Percentiles rank a stretch among this genome's conserved stretches.
Evolutionary conservation across 176 grass and related monocot species (phyloP).

Genomic region (Carex cristatella): DNA sequence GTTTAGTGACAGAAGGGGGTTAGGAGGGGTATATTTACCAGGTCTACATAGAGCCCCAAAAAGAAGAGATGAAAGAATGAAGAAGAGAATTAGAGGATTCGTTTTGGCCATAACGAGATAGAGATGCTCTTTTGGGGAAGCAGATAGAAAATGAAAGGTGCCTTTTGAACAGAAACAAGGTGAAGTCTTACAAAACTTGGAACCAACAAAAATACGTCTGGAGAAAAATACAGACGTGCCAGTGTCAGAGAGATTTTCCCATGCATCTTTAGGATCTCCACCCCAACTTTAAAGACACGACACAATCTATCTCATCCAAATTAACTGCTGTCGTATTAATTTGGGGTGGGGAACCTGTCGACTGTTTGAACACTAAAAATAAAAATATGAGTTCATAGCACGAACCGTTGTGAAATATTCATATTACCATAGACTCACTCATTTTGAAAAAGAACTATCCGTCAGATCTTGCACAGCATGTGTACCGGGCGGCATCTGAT

Average conservation of each 20-base stretch:
- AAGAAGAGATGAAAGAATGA: constrained; percentile 50
- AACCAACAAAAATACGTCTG: background rate
- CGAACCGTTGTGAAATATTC: too few species aligned
- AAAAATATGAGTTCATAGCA: too few species aligned
- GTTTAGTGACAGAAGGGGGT: background rate
- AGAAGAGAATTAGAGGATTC: constrained; percentile 41
- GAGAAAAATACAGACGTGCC: background rate
- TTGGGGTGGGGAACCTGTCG: too few species aligned
- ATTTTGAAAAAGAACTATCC: too few species aligned
- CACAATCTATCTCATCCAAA: background rate
- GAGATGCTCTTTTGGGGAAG: constrained; percentile 30
- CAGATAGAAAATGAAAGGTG: constrained; percentile 43
- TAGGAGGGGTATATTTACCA: constrained; percentile 24
- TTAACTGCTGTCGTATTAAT: background rate
- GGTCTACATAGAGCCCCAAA: constrained; percentile 39
- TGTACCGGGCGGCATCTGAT: too few species aligned
- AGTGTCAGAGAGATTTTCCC: background rate
- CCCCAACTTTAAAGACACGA: too few species aligned
- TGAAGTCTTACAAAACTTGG: background rate
- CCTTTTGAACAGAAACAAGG: constrained; percentile 10
- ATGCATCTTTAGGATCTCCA: background rate
- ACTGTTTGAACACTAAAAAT: too few species aligned
- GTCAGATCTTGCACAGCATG: too few species aligned
- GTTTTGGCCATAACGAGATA: constrained; percentile 26
- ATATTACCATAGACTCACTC: too few species aligned